Evolutionary conservation across 1,284 basidiomycete genomes (phyloP).

Genomic region (Ceratobasidium sp.): DNA sequence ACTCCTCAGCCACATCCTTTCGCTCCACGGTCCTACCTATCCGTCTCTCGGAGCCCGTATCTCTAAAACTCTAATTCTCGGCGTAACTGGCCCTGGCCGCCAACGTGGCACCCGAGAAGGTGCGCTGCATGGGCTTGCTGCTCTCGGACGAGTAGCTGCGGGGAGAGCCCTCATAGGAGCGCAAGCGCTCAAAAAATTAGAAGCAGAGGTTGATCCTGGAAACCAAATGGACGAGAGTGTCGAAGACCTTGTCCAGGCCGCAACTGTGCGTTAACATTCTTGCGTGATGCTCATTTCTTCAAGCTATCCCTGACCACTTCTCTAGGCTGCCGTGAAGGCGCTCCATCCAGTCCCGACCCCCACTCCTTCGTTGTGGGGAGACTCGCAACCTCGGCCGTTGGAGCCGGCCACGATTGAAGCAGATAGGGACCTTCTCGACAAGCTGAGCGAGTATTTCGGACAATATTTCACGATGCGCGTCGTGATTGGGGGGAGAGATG

Average conservation of each 20-base stretch:
- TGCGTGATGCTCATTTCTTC: conserved; percentile 6
- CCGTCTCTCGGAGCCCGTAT: conserved; percentile 89
- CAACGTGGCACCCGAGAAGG: conserved; percentile 81
- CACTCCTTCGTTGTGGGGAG: conserved; percentile 26
- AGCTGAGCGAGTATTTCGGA: conserved; percentile 68
- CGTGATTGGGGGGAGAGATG: conserved; percentile 60
- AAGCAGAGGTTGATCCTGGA: conserved; percentile 15
- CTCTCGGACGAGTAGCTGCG: conserved; percentile 35
- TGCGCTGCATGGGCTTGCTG: conserved; percentile 79
- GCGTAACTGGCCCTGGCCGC: conserved; percentile 76
- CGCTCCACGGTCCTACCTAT: conserved; percentile 82
- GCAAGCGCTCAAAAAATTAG: conserved; percentile 32
- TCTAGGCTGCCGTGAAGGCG: conserved; percentile 69
- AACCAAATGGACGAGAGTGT: conserved; percentile 28
- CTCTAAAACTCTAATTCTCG: conserved; percentile 91
- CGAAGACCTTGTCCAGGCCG: conserved; percentile 35
- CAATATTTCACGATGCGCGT: conserved; percentile 71
- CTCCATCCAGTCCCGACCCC: conserved; percentile 66
- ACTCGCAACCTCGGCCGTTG: conserved; percentile 65
- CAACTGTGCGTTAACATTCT: conserved; percentile 6
- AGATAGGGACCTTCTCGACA: conserved; percentile 64
- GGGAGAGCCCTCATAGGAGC: conserved; percentile 37
- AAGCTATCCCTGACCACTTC: conserved; percentile 6
- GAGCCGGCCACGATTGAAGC: conserved; percentile 61
- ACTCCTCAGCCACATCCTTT: conserved; percentile 83